Conservation (phyloP, 768 basidiomycete genomes). For the Flagelloscypha sp. region DNA sequence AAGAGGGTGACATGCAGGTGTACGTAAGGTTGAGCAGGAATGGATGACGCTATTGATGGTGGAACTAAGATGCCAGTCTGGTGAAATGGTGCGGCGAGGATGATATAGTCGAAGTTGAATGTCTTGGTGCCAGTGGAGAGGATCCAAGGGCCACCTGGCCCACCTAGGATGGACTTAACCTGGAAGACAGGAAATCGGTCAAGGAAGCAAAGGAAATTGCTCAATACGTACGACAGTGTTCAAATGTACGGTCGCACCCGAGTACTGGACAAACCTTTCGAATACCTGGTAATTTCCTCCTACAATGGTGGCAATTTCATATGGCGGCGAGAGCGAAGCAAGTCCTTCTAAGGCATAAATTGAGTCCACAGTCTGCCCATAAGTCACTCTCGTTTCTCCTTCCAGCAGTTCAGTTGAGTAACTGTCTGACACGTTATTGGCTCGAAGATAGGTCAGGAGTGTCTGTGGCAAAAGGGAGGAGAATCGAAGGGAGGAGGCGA, state of each 20-base stretch:
- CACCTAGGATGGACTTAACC: slow-evolving; percentile 57
- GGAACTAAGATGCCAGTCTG: slow-evolving; percentile 52
- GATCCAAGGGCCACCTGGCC: slow-evolving; percentile 32
- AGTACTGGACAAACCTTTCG: slow-evolving; percentile 65
- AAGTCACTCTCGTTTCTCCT: slow-evolving; percentile 76
- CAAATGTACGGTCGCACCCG: slow-evolving; percentile 61
- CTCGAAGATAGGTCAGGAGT: slow-evolving; percentile 47
- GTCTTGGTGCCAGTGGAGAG: slow-evolving; percentile 41
- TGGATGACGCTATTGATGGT: slow-evolving; percentile 34
- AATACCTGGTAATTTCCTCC: slow-evolving; percentile 87
- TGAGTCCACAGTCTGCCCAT: slow-evolving; percentile 62
- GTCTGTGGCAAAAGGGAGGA: slow-evolving; percentile 38
- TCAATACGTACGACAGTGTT: slow-evolving; percentile 49
- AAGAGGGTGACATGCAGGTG: slow-evolving; percentile 85
- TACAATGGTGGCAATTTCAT: slow-evolving; percentile 47
- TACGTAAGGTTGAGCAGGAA: slow-evolving; percentile 70
- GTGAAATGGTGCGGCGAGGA: slow-evolving; percentile 84
- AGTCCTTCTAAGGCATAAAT: slow-evolving; percentile 75
- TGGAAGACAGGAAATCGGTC: slow-evolving; percentile 19
- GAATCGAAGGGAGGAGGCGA: slow-evolving; percentile 50
- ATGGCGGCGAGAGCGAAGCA: slow-evolving; percentile 46
- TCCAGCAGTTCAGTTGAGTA: slow-evolving; percentile 74
- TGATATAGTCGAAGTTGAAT: slow-evolving; percentile 60
- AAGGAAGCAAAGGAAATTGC: too few species aligned
- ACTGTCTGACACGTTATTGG: slow-evolving; percentile 43